Base-by-base conservation (phyloP, 495 filamentous ascomycete genomes). In the Massariosphaeria phaeospora region DNA sequence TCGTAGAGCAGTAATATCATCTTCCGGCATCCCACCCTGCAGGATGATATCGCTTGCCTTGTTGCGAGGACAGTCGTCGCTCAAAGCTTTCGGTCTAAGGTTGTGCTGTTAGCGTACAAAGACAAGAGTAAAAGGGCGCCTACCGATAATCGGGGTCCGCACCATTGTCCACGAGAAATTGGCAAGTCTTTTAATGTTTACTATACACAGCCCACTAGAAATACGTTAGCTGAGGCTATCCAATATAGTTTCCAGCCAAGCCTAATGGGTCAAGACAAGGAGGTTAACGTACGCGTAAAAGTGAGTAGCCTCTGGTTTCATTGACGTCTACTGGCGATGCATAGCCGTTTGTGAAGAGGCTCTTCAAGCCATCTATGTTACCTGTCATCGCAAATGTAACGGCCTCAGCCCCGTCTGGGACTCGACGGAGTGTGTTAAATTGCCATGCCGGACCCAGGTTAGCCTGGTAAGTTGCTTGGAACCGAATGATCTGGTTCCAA, bases 161-260 rank as follows among this genome's bases (percentile, higher is more conserved):
- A 11, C 68, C 68, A 38, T 57, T 61, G 20, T 57, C 17, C 2
- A 68, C n/a, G 11, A 70, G 52, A 55, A 70, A 68, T 29, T 60
- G 18, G 23, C 51, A 58, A 9, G 66, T 68, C 21, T 61, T 50
- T 6, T 64, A 63, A 36, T 67, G 64, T 42, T 68, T 61, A 6
- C 54, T 60, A 49, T 68, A 70, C 11, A 70, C 15, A 21, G 67
- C 67, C 67, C 66, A 70, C 35, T 39, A 18, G 6, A 17, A 18
- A 39, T 12, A n/a, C n/a, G n/a, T n/a, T n/a, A n/a, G n/a, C n/a
- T n/a, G n/a, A n/a, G n/a, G n/a, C n/a, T n/a, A n/a, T n/a, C n/a
- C n/a, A n/a, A n/a, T n/a, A n/a, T n/a, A n/a, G 9, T 39, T 39
- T 10, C 6, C 9, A 39, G 9, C 5, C 7, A 17, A 33, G 13